These are phyloP conservation scores for Saturnispora galanensis DNA, from an alignment of 805 yeast species.

Conservation along the genomic window DNA sequence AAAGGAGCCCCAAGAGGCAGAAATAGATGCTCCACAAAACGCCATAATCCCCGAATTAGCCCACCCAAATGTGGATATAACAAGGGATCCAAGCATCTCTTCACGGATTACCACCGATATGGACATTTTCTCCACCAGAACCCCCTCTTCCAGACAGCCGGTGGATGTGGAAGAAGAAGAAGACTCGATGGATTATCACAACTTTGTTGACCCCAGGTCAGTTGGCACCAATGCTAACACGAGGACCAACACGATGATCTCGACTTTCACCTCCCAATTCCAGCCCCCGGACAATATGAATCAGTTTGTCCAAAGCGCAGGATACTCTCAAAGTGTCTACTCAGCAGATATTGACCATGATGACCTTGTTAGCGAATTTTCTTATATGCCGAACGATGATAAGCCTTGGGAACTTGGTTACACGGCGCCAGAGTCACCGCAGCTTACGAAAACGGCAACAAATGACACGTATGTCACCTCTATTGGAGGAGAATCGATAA, in stretches of 20 bases:
- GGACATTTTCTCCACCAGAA: constrained; percentile 9
- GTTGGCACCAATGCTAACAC: background rate
- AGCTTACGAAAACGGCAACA: background rate
- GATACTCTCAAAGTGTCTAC: constrained; percentile 10
- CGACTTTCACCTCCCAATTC: background rate
- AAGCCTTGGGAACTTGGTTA: constrained; percentile 12
- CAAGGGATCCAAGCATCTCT: constrained; percentile 12
- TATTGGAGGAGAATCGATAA: background rate
- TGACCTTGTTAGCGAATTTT: constrained; percentile 16
- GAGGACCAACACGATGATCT: constrained; percentile 6
- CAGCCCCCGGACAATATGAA: constrained; percentile 6
- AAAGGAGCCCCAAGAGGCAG: constrained; percentile 1
- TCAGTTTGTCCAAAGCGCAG: constrained; percentile 8
- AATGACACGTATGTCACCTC: background rate
- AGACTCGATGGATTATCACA: too few relatives aligned
- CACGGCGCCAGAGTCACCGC: background rate
- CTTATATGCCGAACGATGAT: constrained; percentile 19
- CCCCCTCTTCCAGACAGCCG: constrained; percentile 1
- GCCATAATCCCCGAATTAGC: constrained; percentile 2
- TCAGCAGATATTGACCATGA: constrained; percentile 8
- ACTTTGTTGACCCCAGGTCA: too few relatives aligned
- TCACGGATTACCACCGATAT: constrained; percentile 11
- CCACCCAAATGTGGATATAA: constrained; percentile 10
- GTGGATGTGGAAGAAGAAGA: background rate
- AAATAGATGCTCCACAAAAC: background rate